These are phyloP conservation scores for Trichoderma orchidacearum DNA, from an alignment of 495 filamentous ascomycete species.

Conservation along the genomic window DNA sequence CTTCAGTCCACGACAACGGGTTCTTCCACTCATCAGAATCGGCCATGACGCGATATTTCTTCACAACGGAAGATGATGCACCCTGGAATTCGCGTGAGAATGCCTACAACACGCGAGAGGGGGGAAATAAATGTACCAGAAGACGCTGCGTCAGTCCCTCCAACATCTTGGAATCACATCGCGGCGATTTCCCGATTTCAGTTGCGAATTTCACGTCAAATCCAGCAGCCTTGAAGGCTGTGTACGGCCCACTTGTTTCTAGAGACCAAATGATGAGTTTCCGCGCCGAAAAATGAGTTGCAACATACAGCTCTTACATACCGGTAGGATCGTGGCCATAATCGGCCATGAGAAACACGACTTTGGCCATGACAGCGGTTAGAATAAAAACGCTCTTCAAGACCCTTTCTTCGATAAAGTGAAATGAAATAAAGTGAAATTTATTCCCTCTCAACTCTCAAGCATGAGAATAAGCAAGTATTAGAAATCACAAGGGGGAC, in stretches of 20 bases:
- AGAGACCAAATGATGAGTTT: too few species aligned
- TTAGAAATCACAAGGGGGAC: too few species aligned
- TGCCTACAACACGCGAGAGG: not conserved
- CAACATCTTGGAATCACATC: constrained; percentile 39
- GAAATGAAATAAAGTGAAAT: too few species aligned
- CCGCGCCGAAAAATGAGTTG: not conserved
- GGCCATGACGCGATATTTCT: constrained; percentile 28
- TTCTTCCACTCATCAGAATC: constrained; percentile 24
- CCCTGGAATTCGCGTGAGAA: constrained; percentile 18
- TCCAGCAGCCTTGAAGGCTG: constrained; percentile 33
- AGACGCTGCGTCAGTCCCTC: constrained; percentile 38
- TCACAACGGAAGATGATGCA: constrained; percentile 25
- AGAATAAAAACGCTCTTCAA: too few species aligned
- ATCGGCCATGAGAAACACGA: constrained; percentile 38
- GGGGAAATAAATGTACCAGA: constrained; percentile 22
- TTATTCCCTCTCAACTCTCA: too few species aligned
- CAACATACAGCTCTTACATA: constrained; percentile 5
- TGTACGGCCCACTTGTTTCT: constrained; percentile 40
- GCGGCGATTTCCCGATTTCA: constrained; percentile 31
- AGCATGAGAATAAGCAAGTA: too few species aligned
- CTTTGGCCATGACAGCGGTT: constrained; percentile 6
- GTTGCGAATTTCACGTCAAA: constrained; percentile 38
- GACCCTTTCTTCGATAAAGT: too few species aligned
- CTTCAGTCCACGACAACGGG: constrained; percentile 32
- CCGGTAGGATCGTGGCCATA: constrained; percentile 45